Evolutionary conservation across 2,329 filamentous ascomycete species (phyloP).

Genomic region (Pleoardoris graminearum): DNA sequence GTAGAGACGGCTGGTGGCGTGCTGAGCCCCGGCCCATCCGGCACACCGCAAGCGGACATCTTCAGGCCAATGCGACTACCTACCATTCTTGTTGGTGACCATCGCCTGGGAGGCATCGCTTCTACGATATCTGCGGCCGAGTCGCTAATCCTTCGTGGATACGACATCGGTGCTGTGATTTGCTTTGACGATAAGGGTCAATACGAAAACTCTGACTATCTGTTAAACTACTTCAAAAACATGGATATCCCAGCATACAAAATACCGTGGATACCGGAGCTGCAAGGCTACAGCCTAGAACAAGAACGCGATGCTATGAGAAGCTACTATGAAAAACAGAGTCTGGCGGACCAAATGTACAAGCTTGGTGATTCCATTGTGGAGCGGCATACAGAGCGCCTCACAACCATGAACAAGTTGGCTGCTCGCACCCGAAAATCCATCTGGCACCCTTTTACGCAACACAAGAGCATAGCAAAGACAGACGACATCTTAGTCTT

Average conservation of each 20-base stretch:
- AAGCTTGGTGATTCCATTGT: constrained; percentile 58
- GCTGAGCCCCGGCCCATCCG: constrained; percentile 76
- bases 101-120: constrained; percentile 76
- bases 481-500: constrained; percentile 70
- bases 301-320: constrained; percentile 63
- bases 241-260: constrained; percentile 60
- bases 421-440: constrained; percentile 55
- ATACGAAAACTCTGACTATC: constrained; percentile 70
- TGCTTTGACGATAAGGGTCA: constrained; percentile 66
- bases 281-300: constrained; percentile 29
- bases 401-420: constrained; percentile 65
- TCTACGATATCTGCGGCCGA: constrained; percentile 80
- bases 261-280: constrained; percentile 62
- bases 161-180: constrained; percentile 71
- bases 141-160: constrained; percentile 75
- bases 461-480: constrained; percentile 67
- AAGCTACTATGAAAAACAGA: constrained; percentile 61
- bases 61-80: constrained; percentile 76
- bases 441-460: constrained; percentile 89
- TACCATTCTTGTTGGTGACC: constrained; percentile 73
- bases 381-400: constrained; percentile 58
- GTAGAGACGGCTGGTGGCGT: constrained; percentile 84
- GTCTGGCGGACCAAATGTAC: constrained; percentile 45
- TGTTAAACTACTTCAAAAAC: constrained; percentile 67
- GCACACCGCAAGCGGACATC: constrained; percentile 75